phyloP scores from a whole-genome alignment of 1,284 basidiomycete genomes.

The Dichomitus squalens region DNA sequence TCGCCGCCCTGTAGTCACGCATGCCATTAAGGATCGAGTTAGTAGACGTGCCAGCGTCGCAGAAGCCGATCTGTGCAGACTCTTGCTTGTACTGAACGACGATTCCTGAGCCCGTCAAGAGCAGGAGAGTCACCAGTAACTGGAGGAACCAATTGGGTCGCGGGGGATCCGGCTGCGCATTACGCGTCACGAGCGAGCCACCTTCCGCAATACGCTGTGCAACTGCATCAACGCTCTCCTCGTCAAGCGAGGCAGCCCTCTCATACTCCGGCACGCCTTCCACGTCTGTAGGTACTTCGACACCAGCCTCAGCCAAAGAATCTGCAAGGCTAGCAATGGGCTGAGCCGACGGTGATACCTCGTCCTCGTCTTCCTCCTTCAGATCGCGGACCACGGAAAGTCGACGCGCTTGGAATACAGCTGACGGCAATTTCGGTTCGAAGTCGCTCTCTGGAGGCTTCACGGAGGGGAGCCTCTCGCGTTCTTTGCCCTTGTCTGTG shows the following conservation, averaged over 20 bases:
- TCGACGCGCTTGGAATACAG: conserved; percentile 24
- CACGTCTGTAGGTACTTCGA: conserved; percentile 2
- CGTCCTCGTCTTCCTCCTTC: conserved; percentile 24
- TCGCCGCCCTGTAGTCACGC: conserved; percentile 45
- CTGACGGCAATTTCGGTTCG: conserved; percentile 54
- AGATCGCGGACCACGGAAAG: conserved; percentile 21
- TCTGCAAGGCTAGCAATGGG: conserved; percentile 5
- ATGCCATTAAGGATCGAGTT: conserved; percentile 62
- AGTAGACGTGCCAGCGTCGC: conserved; percentile 66
- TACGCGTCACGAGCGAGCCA: conserved; percentile 24
- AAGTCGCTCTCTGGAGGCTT: conserved; percentile 45
- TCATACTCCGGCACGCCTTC: conserved; percentile 21
- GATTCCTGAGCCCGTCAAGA: conserved; percentile 43
- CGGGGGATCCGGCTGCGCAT: background rate
- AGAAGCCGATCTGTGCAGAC: conserved; percentile 81
- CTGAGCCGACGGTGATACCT: background rate
- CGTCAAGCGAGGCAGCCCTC: conserved; percentile 29
- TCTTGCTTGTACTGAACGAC: conserved; percentile 61
- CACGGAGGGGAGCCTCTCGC: conserved; percentile 20
- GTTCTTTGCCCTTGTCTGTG: conserved; percentile 23
- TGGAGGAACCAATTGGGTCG: conserved; percentile 32
- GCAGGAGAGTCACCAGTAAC: conserved; percentile 41
- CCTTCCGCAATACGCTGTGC: conserved; percentile 42
- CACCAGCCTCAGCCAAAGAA: conserved; percentile 7
- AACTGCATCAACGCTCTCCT: conserved; percentile 34